Conservation (phyloP, 768 basidiomycete genomes). For the Coprinellus micaceus region DNA sequence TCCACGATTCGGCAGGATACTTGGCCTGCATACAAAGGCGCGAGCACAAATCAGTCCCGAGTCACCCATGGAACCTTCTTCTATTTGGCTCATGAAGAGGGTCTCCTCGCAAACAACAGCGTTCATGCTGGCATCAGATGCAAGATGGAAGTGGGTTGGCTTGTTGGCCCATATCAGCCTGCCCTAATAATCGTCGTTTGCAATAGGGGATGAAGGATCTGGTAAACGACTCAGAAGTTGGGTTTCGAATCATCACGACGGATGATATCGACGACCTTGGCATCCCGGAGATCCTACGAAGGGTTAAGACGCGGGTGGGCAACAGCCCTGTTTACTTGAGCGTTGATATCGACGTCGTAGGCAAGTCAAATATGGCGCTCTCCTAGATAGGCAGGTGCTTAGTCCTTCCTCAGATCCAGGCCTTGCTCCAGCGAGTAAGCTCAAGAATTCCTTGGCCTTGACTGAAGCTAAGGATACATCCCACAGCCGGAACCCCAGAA, state of each 20-base stretch:
- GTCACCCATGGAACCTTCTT: slow-evolving; percentile 89
- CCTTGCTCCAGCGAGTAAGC: slow-evolving; percentile 72
- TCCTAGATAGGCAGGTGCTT: too few species aligned
- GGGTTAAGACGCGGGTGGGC: slow-evolving; percentile 71
- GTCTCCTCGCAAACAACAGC: slow-evolving; percentile 69
- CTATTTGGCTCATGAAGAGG: slow-evolving; percentile 72
- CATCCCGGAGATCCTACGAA: slow-evolving; percentile 60
- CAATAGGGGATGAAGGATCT: slow-evolving; percentile 63
- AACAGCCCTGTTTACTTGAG: slow-evolving; percentile 75
- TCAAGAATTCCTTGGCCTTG: neutral
- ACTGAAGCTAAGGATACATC: slow-evolving; percentile 4
- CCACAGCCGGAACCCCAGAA: slow-evolving; percentile 76
- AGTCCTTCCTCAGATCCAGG: slow-evolving; percentile 74
- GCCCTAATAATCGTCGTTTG: too few species aligned
- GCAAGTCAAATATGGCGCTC: too few species aligned
- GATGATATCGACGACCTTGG: slow-evolving; percentile 85
- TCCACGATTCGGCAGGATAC: slow-evolving; percentile 58
- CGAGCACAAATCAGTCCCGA: slow-evolving; percentile 56
- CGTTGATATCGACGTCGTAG: slow-evolving; percentile 81
- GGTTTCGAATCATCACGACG: slow-evolving; percentile 75
- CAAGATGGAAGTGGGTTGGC: slow-evolving; percentile 48
- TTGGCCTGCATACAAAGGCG: slow-evolving; percentile 56
- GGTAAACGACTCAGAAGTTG: slow-evolving; percentile 64
- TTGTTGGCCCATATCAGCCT: neutral
- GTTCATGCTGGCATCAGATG: slow-evolving; percentile 87